phyloP scores from a whole-genome alignment of 2,329 filamentous ascomycete genomes.

The Aspergillus fructus region DNA sequence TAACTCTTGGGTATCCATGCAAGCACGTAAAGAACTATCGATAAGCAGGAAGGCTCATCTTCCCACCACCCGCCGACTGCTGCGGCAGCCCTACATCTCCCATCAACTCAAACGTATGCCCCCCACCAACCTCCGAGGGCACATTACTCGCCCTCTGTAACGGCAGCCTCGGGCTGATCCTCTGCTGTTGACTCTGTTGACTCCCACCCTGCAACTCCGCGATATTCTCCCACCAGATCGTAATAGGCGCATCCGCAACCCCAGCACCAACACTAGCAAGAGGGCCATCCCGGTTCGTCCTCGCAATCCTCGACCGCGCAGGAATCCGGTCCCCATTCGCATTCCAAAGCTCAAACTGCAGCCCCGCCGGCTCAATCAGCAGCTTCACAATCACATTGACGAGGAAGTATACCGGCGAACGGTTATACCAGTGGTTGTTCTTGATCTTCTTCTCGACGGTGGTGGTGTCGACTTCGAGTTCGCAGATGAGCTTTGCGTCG shows the following conservation, averaged over 20 bases:
- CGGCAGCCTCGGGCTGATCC: too few species aligned
- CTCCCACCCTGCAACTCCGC: conserved; percentile 8
- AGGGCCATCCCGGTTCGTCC: not conserved
- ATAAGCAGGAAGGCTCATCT: too few species aligned
- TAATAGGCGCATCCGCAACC: not conserved
- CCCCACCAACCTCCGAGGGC: too few species aligned
- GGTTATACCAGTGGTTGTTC: conserved; percentile 11
- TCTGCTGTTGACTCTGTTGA: not conserved
- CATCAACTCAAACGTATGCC: too few species aligned
- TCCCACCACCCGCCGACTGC: too few species aligned
- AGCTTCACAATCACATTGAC: conserved; percentile 4
- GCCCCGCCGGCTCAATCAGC: conserved; percentile 1
- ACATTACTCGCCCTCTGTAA: not conserved
- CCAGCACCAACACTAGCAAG: too few species aligned
- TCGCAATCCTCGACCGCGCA: not conserved
- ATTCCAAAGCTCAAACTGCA: conserved; percentile 9
- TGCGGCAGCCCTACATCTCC: too few species aligned
- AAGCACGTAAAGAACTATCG: too few species aligned
- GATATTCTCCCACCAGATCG: conserved; percentile 4
- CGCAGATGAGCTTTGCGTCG: conserved; percentile 10
- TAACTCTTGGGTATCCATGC: too few species aligned
- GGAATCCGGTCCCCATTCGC: not conserved
- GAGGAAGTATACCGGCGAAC: conserved; percentile 7
- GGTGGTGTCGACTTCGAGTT: conserved; percentile 7
- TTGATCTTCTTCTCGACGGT: conserved; percentile 8